Conservation (phyloP, 1,284 basidiomycete species). For the Porogramme epimiltina region DNA sequence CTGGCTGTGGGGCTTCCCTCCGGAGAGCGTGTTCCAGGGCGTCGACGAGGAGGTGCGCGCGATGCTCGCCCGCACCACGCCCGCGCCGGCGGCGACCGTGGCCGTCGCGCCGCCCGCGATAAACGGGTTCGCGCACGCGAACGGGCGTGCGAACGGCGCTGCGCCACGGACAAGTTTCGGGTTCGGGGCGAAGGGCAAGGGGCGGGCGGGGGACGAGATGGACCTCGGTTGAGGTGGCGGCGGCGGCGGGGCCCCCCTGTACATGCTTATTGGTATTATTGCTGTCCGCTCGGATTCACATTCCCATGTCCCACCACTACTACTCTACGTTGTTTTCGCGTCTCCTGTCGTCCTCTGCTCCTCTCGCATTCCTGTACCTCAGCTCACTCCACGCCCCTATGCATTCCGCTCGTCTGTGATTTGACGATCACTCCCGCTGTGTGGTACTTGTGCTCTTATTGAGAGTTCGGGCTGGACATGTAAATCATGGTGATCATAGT, state of each 20-base stretch:
- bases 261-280: slow-evolving; percentile 28
- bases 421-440: no score
- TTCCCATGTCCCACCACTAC: no score
- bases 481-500: no score
- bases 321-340: no score
- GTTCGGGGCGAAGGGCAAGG: slow-evolving; percentile 40
- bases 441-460: no score
- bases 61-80: slow-evolving; percentile 38
- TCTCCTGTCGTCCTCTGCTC: no score
- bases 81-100: slow-evolving; percentile 5
- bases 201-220: slow-evolving; percentile 26
- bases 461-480: no score
- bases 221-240: slow-evolving; percentile 22
- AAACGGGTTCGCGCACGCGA: not conserved
- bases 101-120: not conserved
- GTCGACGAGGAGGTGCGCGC: slow-evolving; percentile 61
- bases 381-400: no score
- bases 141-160: slow-evolving; percentile 13
- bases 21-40: slow-evolving; percentile 72
- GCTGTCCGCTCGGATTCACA: slow-evolving; percentile 26
- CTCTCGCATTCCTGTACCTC: no score
- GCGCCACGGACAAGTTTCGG: slow-evolving; percentile 31
- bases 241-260: slow-evolving; percentile 43
- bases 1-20: slow-evolving; percentile 73
- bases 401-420: no score